Evolutionary conservation across 1,284 basidiomycete genomes (phyloP), one percentile per base, ranked within the genome.

Genomic region (Ganoderma lingzhi): DNA sequence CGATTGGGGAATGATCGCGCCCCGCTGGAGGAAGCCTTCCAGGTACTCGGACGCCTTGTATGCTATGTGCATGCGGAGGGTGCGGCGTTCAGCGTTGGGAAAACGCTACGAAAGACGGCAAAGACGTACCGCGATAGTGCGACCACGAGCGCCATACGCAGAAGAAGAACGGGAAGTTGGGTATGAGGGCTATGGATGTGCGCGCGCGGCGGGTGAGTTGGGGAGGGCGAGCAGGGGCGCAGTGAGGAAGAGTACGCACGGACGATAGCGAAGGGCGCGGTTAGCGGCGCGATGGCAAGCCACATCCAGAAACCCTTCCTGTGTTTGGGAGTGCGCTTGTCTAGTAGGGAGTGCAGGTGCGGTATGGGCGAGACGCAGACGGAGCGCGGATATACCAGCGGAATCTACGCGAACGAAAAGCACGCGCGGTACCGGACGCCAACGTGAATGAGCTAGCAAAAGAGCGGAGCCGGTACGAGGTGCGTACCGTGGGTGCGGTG

Each of bases 121-220:
- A 8, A 35, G 56, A 53, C 81, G 67, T 66, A 92, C 93, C 92
- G 85, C 84, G 88, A 76, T 90, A 94, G 79, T 94, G 93, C 59
- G 90, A 91, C 93, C 93, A 95, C 59, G 92, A 88, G 62, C 93
- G 84, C 93, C 93, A 95, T 2, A 85, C 86, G 75, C 92, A 94
- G 80, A 93, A 95, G 83, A 95, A 94, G 79, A 95, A 91, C 0
- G 93, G 93, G 35, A 95, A 80, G 78, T 95, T 95, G 37, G 93
- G 93, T 78, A 95, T 89, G 66, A 95, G 80, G 15, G 93, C 93
- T 94, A 15, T 8, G 45, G n/a, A n/a, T 23, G 53, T 14, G 28
- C 35, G 23, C 17, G 62, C 44, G 53, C n/a, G 35, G n/a, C n/a
- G 39, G 12, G 63, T 48, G 19, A 55, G 60, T 64, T 32, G 39